phyloP scores from a whole-genome alignment of 805 yeast genomes.

The Teunomyces gatunensis region DNA sequence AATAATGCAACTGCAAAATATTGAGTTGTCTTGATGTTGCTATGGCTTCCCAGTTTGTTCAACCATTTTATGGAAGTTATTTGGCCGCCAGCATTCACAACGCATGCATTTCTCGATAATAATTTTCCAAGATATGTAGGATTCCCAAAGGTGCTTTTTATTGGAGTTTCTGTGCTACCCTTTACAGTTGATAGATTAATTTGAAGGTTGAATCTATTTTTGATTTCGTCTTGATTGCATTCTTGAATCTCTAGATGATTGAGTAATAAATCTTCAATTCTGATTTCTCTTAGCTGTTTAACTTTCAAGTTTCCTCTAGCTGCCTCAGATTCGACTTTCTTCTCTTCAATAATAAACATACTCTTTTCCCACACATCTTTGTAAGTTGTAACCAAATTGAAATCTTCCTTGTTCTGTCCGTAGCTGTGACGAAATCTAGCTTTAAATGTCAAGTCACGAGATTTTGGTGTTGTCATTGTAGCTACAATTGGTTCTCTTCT shows the following conservation, averaged over 20 bases:
- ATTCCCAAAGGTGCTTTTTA: neutral
- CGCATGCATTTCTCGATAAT: constrained; percentile 30
- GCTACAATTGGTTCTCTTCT: neutral
- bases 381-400: constrained; percentile 40
- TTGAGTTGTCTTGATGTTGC: constrained; percentile 18
- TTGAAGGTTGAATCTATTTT: neutral
- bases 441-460: constrained; percentile 25
- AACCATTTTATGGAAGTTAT: constrained; percentile 57
- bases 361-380: constrained; percentile 51
- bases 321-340: constrained; percentile 16
- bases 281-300: neutral
- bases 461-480: neutral
- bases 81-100: constrained; percentile 50
- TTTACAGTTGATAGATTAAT: neutral
- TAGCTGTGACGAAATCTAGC: constrained; percentile 37
- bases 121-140: constrained; percentile 10
- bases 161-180: neutral
- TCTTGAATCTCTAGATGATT: neutral
- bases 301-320: constrained; percentile 7
- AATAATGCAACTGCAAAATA: constrained; percentile 53
- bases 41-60: constrained; percentile 18
- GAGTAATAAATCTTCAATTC: neutral
- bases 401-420: constrained; percentile 48
- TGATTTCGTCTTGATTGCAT: neutral
- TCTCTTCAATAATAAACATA: constrained; percentile 42